A percentile compares a stretch with the other conserved stretches of the same genome.
Conservation (phyloP, 169 alveolate species). For the Plasmodium sp. region DNA sequence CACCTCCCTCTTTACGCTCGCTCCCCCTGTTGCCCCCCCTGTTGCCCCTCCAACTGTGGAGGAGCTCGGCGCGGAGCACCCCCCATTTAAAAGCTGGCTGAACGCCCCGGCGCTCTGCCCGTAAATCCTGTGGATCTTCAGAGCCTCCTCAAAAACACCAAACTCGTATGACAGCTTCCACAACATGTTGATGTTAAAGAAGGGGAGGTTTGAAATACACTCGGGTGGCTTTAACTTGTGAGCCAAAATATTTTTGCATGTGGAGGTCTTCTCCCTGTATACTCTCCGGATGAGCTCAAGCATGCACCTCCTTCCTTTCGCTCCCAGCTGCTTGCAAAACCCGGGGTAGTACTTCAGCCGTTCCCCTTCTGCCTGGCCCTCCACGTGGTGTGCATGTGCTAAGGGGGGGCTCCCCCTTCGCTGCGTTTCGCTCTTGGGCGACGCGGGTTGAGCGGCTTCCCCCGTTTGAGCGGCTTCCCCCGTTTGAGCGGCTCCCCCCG, state of each 20-base stretch:
- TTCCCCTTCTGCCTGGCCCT: not conserved
- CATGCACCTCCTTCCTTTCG: slow-evolving; percentile 84
- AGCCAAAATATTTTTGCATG: slow-evolving; percentile 78
- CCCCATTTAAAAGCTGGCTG: not conserved
- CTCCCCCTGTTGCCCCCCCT: not conserved
- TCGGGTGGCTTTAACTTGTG: slow-evolving; percentile 78
- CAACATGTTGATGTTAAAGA: slow-evolving; percentile 80
- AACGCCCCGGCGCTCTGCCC: not conserved
- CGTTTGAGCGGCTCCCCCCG: not conserved
- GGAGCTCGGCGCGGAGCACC: not conserved
- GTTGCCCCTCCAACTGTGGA: not conserved
- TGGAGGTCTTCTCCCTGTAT: slow-evolving; percentile 78
- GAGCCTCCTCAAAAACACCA: slow-evolving; percentile 83
- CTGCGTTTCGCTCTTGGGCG: not conserved
- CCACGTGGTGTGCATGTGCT: not conserved
- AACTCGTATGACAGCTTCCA: slow-evolving; percentile 83
- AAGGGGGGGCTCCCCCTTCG: not conserved
- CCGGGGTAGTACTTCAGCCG: slow-evolving; percentile 73
- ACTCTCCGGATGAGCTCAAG: slow-evolving; percentile 80
- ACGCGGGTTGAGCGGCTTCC: not conserved
- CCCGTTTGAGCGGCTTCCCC: not conserved
- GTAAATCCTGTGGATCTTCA: slow-evolving; percentile 58
- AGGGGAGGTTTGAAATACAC: slow-evolving; percentile 81
- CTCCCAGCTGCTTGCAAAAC: slow-evolving; percentile 80
- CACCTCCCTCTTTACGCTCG: not conserved